A percentile compares a stretch with the other conserved stretches of the same genome.
Evolutionary conservation across 2,329 filamentous ascomycete genomes (phyloP).

Genomic region (Fusarium redolens): DNA sequence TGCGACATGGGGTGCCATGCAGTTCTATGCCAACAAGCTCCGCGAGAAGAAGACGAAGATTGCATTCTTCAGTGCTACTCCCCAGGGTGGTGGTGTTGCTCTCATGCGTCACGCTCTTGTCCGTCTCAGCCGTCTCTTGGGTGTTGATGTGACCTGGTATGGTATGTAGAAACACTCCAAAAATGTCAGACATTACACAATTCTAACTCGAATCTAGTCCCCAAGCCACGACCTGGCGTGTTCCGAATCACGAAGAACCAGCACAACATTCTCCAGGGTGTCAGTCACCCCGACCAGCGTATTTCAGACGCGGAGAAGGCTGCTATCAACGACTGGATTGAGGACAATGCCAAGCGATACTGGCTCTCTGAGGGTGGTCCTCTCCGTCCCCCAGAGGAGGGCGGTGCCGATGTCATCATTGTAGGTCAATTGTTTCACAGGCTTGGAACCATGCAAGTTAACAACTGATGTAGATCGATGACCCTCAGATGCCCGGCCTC

Average conservation of each 20-base stretch:
- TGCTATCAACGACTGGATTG: conserved; percentile 77
- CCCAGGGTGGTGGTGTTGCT: conserved; percentile 84
- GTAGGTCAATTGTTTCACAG: conserved; percentile 51
- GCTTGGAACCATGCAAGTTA: neutral
- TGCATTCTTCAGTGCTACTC: conserved; percentile 83
- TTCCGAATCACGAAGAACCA: conserved; percentile 89
- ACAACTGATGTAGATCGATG: conserved; percentile 68
- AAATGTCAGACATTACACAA: too few relatives aligned
- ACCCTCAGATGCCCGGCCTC: conserved; percentile 85
- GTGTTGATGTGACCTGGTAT: conserved; percentile 80
- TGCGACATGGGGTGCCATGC: conserved; percentile 73
- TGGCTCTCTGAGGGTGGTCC: conserved; percentile 78
- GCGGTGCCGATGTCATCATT: conserved; percentile 80
- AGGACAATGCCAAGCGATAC: conserved; percentile 78
- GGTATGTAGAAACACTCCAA: conserved; percentile 52
- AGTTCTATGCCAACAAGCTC: conserved; percentile 71
- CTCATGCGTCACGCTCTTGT: conserved; percentile 84
- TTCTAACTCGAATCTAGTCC: conserved; percentile 60
- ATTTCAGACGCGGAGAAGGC: conserved; percentile 71
- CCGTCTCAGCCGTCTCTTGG: conserved; percentile 74
- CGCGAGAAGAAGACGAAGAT: conserved; percentile 73
- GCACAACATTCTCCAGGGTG: conserved; percentile 89
- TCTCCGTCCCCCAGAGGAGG: conserved; percentile 70
- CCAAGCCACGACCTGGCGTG: conserved; percentile 81
- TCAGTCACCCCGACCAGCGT: conserved; percentile 72